Percentiles rank a stretch among this genome's conserved stretches.
Conservation (phyloP, 192 early-diverging fungal species). For the Pilobolus umbonatus region DNA sequence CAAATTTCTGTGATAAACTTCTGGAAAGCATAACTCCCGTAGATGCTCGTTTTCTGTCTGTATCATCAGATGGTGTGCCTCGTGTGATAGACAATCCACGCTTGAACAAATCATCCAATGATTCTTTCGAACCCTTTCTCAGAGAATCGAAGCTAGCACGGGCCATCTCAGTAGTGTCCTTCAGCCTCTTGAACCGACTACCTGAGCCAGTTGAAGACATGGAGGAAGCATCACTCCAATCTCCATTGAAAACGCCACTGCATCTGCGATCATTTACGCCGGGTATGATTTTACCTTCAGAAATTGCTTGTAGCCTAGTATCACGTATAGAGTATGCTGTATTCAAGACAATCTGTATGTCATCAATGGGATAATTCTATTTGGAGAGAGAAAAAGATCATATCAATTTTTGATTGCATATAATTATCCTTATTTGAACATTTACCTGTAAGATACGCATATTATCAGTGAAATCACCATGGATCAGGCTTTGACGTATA, state of each 20-base stretch:
- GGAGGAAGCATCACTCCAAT: constrained; percentile 24
- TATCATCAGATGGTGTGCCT: neutral
- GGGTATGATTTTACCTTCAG: constrained; percentile 15
- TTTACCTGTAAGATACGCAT: constrained; percentile 55
- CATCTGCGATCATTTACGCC: constrained; percentile 26
- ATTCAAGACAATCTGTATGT: constrained; percentile 34
- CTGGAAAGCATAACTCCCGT: constrained; percentile 9
- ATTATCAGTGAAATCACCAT: constrained; percentile 57
- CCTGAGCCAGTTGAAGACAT: constrained; percentile 18
- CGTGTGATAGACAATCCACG: constrained; percentile 11
- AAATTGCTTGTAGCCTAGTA: constrained; percentile 12
- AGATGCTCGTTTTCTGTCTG: constrained; percentile 8
- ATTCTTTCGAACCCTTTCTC: constrained; percentile 23
- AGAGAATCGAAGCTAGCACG: constrained; percentile 27
- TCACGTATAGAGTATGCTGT: constrained; percentile 26
- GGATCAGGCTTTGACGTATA: constrained; percentile 49
- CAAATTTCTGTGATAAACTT: constrained; percentile 18
- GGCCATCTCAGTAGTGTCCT: constrained; percentile 26
- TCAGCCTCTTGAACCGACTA: constrained; percentile 20
- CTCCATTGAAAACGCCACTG: constrained; percentile 20
- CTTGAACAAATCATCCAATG: constrained; percentile 27
- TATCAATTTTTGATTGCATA: neutral
- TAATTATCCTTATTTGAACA: neutral
- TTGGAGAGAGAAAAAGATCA: constrained; percentile 7
- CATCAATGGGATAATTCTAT: constrained; percentile 56